Evolutionary conservation across 2,329 filamentous ascomycete genomes (phyloP).

Genomic region (Alternaria incomplexa): DNA sequence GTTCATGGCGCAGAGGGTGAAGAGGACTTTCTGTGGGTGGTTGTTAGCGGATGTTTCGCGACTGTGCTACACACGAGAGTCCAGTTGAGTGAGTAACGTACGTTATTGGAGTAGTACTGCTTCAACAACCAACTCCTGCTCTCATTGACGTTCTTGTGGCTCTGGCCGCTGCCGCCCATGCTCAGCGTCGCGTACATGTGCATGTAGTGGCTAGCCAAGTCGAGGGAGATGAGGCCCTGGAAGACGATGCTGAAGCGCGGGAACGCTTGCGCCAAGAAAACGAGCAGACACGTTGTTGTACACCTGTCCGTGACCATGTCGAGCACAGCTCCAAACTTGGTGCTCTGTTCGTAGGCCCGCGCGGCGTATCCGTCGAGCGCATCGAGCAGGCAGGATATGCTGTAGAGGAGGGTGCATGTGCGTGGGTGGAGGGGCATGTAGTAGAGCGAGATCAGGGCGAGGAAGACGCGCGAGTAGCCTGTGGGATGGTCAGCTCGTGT

Average conservation of each 20-base stretch:
- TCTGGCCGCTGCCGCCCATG: slow-evolving; percentile 78
- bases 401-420: slow-evolving; percentile 90
- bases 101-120: slow-evolving; percentile 97
- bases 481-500: slow-evolving; percentile 15
- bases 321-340: slow-evolving; percentile 92
- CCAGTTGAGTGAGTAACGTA: slow-evolving; percentile 52
- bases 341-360: slow-evolving; percentile 84
- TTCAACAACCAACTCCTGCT: slow-evolving; percentile 88
- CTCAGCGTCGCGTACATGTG: slow-evolving; percentile 97
- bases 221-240: slow-evolving; percentile 89
- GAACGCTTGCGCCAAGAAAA: slow-evolving; percentile 93
- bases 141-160: slow-evolving; percentile 94
- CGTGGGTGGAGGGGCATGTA: slow-evolving; percentile 99
- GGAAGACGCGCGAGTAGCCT: slow-evolving; percentile 60
- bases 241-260: slow-evolving; percentile 93
- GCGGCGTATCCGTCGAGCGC: slow-evolving; percentile 95
- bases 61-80: not conserved
- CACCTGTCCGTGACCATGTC: slow-evolving; percentile 99
- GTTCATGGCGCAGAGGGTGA: slow-evolving; percentile 87
- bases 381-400: slow-evolving; percentile 91
- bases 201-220: slow-evolving; percentile 96
- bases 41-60: slow-evolving; percentile 16
- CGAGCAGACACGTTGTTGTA: slow-evolving; percentile 91
- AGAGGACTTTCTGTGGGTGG: slow-evolving; percentile 75
- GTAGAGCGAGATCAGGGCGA: slow-evolving; percentile 88